Base-by-base conservation (phyloP, 78 protist species). In the Dictyostelium discoideum region DNA sequence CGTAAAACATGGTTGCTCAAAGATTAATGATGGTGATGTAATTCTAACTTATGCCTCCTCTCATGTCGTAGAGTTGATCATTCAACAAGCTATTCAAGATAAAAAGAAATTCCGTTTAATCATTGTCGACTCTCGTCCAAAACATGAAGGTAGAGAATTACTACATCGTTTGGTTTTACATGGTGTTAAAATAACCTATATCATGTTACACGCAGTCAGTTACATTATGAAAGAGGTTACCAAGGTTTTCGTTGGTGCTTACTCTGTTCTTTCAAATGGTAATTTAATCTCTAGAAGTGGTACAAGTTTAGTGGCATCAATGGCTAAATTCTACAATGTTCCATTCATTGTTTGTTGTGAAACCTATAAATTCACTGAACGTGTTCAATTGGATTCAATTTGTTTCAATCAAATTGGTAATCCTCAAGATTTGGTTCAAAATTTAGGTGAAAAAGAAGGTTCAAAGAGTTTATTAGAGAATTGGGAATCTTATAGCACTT, bases 321-420 rank as follows among this genome's bases (percentile, higher is more conserved):
- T 92, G 84, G 99, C 99, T 1, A 69, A 93, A 14, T 54, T 96
- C 40, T 97, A 72, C 93, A 90, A 96, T 57, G 94, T 97, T 20
- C 99, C 99, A n/a, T 97, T 99, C 82, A 94, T 99, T 26, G 97
- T 98, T 37, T 95, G 98, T 79, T 98, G 99, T 32, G 99, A 99
- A 86, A 97, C 99, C 44, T 98, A 98, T 97, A 99, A 99, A 95
- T 99, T 99, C 86, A 16, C 97, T 24, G 99, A 97, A 44, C 83
- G 95, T 24, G 98, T 93, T 24, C 98, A 97, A 85, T 90, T 99
- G 14, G 99, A 99, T 73, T 74, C 98, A n/a, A 93, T 98, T 40
- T 96, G 97, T 85, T 93, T 29, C 97, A 99, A 99, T 95, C 99
- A 99, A 79, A 85, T 98, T 9, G 99, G 98, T 24, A 96, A 96